Base-by-base conservation (phyloP, 1,284 basidiomycete species). In the Tausonia pullulans region DNA sequence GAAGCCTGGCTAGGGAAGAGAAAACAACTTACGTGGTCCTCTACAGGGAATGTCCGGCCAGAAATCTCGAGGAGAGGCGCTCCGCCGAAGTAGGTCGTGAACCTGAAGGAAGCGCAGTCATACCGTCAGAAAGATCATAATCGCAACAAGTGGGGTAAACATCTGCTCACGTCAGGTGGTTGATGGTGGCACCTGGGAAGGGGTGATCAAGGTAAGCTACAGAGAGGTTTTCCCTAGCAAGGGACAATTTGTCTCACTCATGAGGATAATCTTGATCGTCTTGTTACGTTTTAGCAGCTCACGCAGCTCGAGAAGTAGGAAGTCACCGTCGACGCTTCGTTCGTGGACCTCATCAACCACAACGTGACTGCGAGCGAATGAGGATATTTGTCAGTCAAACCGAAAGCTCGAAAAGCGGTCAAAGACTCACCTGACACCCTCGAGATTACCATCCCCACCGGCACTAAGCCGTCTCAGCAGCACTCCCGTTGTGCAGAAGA, bases 401-500 rank as follows among this genome's bases (percentile, higher is more conserved):
- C 9, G 53, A 55, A 27, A 27, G 27, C 27, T 27, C 27, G 27
- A 27, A 27, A 27, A 27, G 27, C 27, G 27, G 27, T 27, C 89
- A 56, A 97, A 79, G 45, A 97, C 81, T 76, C 96, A 93, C 5
- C 87, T 87, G 58, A 94, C 82, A 58, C 83, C 81, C 41, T 80
- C 74, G 14, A 97, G 77, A 62, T 82, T 82, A 51, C 89, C 84
- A 58, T 90, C 90, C 10, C 80, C 80, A 13, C 79, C 79, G n/a
- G 84, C 75, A 0, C 79, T 83, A 6, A 97, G 77, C 11, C 91
- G 82, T 63, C 91, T 81, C 46, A 97, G 80, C 1, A 94, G 82
- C 50, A 97, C 87, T 78, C 93, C 94, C 3, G 91, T 97, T 0
- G 93, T 97, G 71, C 91, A 92, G 72, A 96, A 97, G 14, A 95